Evolutionary conservation across 2,329 filamentous ascomycete species (phyloP).

Genomic region (Phyllosticta ampelicida): DNA sequence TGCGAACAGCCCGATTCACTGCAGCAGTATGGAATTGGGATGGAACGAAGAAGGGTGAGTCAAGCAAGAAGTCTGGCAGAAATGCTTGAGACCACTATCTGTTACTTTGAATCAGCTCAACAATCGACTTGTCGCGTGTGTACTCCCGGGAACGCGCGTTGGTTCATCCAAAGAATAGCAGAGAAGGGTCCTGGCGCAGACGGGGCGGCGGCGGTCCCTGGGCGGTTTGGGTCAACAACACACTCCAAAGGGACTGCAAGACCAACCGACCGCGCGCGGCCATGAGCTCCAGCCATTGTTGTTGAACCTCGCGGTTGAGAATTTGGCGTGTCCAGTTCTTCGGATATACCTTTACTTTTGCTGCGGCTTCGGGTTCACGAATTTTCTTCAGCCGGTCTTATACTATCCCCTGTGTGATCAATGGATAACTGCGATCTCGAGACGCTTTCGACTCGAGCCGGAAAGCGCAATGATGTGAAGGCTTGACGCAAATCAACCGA

Average conservation of each 20-base stretch:
- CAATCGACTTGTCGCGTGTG: background rate
- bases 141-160: background rate
- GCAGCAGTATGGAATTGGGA: too few relatives aligned
- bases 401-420: slow-evolving; percentile 45
- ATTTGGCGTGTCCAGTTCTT: background rate
- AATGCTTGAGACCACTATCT: slow-evolving; percentile 2
- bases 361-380: slow-evolving; percentile 13
- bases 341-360: slow-evolving; percentile 8
- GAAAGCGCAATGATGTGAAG: slow-evolving; percentile 43
- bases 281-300: slow-evolving; percentile 8
- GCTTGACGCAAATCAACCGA: slow-evolving; percentile 48
- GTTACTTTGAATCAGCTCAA: slow-evolving; percentile 7
- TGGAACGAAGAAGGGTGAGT: too few relatives aligned
- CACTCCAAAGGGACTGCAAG: slow-evolving; percentile 7
- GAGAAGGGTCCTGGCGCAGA: slow-evolving; percentile 9
- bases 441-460: slow-evolving; percentile 45
- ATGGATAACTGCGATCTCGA: slow-evolving; percentile 47
- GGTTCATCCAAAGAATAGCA: slow-evolving; percentile 10
- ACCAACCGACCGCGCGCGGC: slow-evolving; percentile 5
- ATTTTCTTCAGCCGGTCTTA: slow-evolving; percentile 36
- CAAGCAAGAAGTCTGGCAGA: background rate
- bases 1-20: background rate
- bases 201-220: slow-evolving; percentile 1
- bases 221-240: background rate
- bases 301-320: slow-evolving; percentile 9